Conservation (phyloP, 345 rosid species). For the Brassica rapa region DNA sequence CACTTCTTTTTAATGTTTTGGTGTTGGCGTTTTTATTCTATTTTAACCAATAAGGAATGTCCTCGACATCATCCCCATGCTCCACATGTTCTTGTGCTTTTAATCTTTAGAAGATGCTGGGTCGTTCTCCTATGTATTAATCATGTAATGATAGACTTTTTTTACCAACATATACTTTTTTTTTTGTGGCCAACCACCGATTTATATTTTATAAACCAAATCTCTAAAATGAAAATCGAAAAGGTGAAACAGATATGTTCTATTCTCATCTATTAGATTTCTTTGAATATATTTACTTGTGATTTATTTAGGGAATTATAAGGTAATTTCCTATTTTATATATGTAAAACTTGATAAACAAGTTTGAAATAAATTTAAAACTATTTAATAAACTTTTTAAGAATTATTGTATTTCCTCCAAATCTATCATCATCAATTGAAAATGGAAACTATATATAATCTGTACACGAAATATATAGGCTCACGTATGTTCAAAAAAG, state of each 20-base stretch:
- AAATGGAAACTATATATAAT: not conserved
- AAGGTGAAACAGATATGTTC: not conserved
- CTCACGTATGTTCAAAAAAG: too few relatives aligned
- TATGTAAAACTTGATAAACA: not conserved
- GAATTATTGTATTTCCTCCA: not conserved
- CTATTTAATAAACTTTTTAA: not conserved
- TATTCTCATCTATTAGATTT: not conserved
- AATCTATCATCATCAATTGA: not conserved
- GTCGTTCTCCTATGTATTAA: conserved; percentile 13
- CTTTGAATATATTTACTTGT: not conserved
- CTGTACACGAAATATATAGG: not conserved
- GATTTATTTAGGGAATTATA: not conserved
- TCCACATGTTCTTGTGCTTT: conserved; percentile 27
- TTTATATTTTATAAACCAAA: not conserved
- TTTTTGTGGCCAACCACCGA: not conserved
- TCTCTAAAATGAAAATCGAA: not conserved
- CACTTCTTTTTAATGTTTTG: not conserved
- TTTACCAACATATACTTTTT: not conserved
- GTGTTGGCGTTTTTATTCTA: conserved; percentile 2
- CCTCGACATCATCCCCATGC: conserved; percentile 28
- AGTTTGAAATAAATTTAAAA: not conserved
- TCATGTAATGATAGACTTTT: not conserved
- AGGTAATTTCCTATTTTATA: not conserved
- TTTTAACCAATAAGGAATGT: not conserved
- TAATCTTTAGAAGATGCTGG: conserved; percentile 29